phyloP scores from a whole-genome alignment of 352 stramenopile species.

The Phytopythium boreale region DNA sequence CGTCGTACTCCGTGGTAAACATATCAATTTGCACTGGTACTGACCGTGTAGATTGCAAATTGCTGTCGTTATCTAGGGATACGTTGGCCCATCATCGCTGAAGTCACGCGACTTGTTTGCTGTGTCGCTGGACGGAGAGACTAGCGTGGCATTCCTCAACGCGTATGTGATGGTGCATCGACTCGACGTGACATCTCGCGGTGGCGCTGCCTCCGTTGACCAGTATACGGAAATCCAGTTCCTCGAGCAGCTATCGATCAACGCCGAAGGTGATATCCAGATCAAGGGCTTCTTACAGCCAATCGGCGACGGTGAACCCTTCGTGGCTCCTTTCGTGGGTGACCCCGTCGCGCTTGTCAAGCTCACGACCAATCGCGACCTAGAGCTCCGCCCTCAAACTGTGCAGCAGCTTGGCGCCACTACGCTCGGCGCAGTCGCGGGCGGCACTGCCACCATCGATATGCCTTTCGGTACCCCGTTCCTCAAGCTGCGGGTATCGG shows the following conservation, averaged over 20 bases:
- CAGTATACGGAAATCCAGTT: conserved; percentile 77
- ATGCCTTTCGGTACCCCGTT: conserved; percentile 64
- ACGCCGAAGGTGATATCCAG: conserved; percentile 24
- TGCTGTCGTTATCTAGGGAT: conserved; percentile 24
- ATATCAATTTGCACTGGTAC: neutral
- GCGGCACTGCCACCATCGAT: conserved; percentile 28
- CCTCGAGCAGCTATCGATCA: conserved; percentile 22
- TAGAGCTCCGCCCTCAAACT: conserved; percentile 45
- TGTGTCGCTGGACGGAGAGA: conserved; percentile 24
- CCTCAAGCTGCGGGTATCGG: conserved; percentile 37
- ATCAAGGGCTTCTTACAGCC: conserved; percentile 49
- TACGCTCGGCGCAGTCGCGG: conserved; percentile 27
- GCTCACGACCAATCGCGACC: conserved; percentile 24
- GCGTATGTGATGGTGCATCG: conserved; percentile 36
- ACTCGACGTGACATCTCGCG: conserved; percentile 28
- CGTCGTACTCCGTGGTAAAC: neutral
- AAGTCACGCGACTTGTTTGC: conserved; percentile 34
- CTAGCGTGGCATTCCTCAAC: conserved; percentile 49
- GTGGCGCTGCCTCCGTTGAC: conserved; percentile 36
- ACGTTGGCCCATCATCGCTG: conserved; percentile 45
- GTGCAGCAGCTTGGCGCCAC: conserved; percentile 49
- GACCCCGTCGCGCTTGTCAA: conserved; percentile 3
- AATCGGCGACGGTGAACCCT: conserved; percentile 16
- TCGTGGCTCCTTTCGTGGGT: neutral
- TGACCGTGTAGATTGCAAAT: neutral